Base-by-base conservation (phyloP, 208 protist genomes). In the Crithidia bombi region DNA sequence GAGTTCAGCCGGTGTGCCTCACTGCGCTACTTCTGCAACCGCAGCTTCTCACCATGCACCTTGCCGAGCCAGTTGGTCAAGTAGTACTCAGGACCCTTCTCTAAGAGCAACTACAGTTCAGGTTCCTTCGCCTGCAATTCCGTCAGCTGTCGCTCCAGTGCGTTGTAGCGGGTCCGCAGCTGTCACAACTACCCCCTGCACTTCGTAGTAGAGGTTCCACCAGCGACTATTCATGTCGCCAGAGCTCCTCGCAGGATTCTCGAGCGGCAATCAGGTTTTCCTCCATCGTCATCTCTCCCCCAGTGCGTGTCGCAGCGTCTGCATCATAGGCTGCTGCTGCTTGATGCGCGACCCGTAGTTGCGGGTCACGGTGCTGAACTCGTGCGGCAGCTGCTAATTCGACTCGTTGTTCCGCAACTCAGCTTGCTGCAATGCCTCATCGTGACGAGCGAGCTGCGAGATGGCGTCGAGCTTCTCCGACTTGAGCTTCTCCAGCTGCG, bases 251-350 rank as follows among this genome's bases (percentile, higher is more conserved):
- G 32, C 30, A 61, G 12, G 33, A 26, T 49, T 80, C 78, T 19
- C 43, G 77, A 21, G 79, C 26, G 0, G 78, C 44, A 10, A 46
- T 44, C 21, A 88, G 75, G 0, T 83, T 75, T 21, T 80, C 78
- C 25, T 87, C 62, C 12, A n/a, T n/a, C n/a, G n/a, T n/a, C n/a
- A n/a, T n/a, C n/a, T n/a, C n/a, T n/a, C n/a, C n/a, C n/a, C n/a
- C n/a, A n/a, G n/a, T n/a, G n/a, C n/a, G n/a, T n/a, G n/a, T 19
- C 83, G 85, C 23, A 94, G 74, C 28, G 85, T 88, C 10, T 62
- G 62, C 44, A 91, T 75, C 52, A 86, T 79, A 1, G 77, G 68
- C 57, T 93, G 80, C 76, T 88, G 83, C 64, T 93, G 85, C 39
- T 62, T 73, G 15, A 93, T 58, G 17, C 83, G 85, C 5, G 56